Conservation (phyloP, 139 green algal species). For the Volvox reticuliferus region DNA sequence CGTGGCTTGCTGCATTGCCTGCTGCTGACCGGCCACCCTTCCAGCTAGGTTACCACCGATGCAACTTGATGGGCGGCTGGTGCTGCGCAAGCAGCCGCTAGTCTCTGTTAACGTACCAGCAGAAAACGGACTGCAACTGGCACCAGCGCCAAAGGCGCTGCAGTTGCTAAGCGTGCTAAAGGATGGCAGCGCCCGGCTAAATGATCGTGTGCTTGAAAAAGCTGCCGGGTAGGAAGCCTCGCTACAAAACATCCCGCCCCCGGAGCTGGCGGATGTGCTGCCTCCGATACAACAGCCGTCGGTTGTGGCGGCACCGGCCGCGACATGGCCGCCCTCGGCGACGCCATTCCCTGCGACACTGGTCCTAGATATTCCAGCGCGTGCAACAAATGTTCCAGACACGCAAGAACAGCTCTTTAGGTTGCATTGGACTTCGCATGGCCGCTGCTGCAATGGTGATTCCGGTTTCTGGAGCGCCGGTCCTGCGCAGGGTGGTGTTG, state of each 20-base stretch:
- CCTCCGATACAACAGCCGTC: not conserved
- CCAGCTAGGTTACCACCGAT: not conserved
- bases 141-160: not conserved
- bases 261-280: not conserved
- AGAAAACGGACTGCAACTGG: not conserved
- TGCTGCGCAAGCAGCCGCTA: not conserved
- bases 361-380: not conserved
- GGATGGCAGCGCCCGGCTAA: constrained; percentile 14
- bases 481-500: too few species aligned
- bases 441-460: not conserved
- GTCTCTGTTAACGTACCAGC: not conserved
- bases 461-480: not conserved
- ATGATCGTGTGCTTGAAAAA: not conserved
- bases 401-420: not conserved
- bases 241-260: not conserved
- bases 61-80: constrained; percentile 5
- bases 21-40: not conserved
- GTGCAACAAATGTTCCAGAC: too few species aligned
- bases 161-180: constrained; percentile 4
- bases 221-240: not conserved
- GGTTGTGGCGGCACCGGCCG: not conserved
- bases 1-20: not conserved
- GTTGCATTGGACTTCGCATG: not conserved
- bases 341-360: not conserved
- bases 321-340: not conserved